phyloP scores from a whole-genome alignment of 441 rosid genomes.

The Breynia disticha region DNA sequence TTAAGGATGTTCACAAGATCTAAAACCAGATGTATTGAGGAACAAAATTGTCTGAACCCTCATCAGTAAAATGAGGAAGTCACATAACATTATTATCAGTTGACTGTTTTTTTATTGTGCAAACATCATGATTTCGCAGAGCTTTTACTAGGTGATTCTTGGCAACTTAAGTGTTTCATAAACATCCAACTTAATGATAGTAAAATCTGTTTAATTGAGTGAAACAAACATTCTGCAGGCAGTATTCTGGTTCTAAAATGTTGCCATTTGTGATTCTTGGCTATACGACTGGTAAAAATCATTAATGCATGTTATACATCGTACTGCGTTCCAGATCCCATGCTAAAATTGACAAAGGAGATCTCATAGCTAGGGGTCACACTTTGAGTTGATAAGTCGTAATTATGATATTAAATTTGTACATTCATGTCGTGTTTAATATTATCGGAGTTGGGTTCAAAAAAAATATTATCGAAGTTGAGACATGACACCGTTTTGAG shows the following conservation, averaged over 20 bases:
- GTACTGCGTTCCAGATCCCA: too few species aligned
- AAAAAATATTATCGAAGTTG: too few species aligned
- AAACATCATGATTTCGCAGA: slow-evolving; percentile 24
- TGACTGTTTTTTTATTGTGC: slow-evolving; percentile 11
- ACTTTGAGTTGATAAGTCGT: too few species aligned
- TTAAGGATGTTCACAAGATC: slow-evolving; percentile 8
- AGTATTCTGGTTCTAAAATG: neutral
- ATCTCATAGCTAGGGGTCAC: too few species aligned
- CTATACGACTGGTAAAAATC: too few species aligned
- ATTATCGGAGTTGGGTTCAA: too few species aligned
- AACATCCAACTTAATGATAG: neutral
- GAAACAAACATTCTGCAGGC: neutral
- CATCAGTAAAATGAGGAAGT: slow-evolving; percentile 17
- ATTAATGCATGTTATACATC: too few species aligned
- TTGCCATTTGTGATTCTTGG: neutral
- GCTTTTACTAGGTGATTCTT: slow-evolving; percentile 14
- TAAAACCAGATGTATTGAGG: slow-evolving; percentile 12
- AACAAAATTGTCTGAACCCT: slow-evolving; percentile 13
- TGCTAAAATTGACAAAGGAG: too few species aligned
- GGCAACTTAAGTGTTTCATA: slow-evolving; percentile 12
- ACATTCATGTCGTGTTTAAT: too few species aligned
- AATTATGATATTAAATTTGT: too few species aligned
- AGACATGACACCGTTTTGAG: too few species aligned
- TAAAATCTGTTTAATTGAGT: neutral
- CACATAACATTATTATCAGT: slow-evolving; percentile 12